These are phyloP conservation scores for Tuber brumale DNA, from an alignment of 495 filamentous ascomycete genomes.

Conservation along the genomic window DNA sequence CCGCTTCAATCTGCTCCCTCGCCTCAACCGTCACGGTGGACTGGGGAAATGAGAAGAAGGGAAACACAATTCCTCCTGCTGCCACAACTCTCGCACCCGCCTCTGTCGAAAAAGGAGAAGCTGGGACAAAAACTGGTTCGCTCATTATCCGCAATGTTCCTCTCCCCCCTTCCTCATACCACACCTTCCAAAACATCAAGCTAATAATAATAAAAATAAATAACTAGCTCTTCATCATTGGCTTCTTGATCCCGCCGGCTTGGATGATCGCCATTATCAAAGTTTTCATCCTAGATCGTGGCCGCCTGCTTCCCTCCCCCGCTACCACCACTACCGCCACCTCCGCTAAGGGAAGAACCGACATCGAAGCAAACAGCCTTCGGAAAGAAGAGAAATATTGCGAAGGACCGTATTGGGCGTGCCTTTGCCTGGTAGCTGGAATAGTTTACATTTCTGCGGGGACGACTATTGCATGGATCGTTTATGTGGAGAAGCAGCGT, in stretches of 20 bases:
- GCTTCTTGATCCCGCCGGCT: slow-evolving; percentile 14
- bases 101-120: neutral
- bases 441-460: neutral
- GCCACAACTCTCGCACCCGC: neutral
- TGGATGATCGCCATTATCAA: slow-evolving; percentile 13
- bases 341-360: neutral
- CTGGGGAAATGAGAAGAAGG: neutral
- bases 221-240: slow-evolving; percentile 19
- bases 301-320: neutral
- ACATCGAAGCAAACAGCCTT: neutral
- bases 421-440: neutral
- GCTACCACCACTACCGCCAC: neutral
- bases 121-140: neutral
- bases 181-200: neutral
- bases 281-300: neutral
- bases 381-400: neutral
- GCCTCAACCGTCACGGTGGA: neutral
- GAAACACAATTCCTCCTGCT: neutral
- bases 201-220: slow-evolving; percentile 1
- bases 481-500: neutral
- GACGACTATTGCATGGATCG: neutral
- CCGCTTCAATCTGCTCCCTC: neutral
- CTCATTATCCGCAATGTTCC: slow-evolving; percentile 13
- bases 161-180: neutral
- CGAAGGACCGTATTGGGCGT: slow-evolving; percentile 19